Evolutionary conservation across 2,329 filamentous ascomycete genomes (phyloP).

Genomic region (Botryotinia convoluta): DNA sequence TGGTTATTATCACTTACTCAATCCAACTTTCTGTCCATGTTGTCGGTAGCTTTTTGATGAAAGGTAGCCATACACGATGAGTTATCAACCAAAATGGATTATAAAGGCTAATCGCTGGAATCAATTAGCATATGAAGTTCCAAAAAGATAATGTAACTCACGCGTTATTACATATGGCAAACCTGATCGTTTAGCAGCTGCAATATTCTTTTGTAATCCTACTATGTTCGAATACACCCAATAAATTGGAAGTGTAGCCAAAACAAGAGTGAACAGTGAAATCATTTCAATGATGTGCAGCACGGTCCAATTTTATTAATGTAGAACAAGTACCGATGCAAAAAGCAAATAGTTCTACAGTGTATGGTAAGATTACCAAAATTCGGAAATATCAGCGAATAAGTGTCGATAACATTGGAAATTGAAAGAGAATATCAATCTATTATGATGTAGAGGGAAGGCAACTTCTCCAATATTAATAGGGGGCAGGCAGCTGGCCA

Average conservation of each 20-base stretch:
- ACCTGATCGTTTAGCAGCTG: slow-evolving; percentile 49
- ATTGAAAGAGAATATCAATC: not conserved
- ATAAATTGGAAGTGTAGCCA: slow-evolving; percentile 28
- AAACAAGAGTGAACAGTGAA: slow-evolving; percentile 26
- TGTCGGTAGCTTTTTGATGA: slow-evolving; percentile 55
- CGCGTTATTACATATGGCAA: slow-evolving; percentile 54
- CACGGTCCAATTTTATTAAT: not conserved
- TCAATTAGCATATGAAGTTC: slow-evolving; percentile 14
- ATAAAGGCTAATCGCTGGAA: slow-evolving; percentile 49
- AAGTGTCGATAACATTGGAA: not conserved
- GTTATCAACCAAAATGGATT: slow-evolving; percentile 56
- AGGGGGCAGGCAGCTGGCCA: not conserved
- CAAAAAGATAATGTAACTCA: slow-evolving; percentile 40
- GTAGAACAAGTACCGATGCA: not conserved
- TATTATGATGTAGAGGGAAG: not conserved
- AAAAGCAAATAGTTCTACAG: not conserved
- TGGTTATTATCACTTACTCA: slow-evolving; percentile 46
- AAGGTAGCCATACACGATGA: slow-evolving; percentile 51
- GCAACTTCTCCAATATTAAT: not conserved
- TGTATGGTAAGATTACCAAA: not conserved
- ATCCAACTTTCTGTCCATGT: slow-evolving; percentile 57
- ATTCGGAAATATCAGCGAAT: not conserved
- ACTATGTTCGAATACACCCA: slow-evolving; percentile 30
- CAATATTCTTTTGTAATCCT: slow-evolving; percentile 47
- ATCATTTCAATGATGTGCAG: slow-evolving; percentile 26